Evolutionary conservation across 331 rosid species (phyloP).

Genomic region (Spiraea crenata): DNA sequence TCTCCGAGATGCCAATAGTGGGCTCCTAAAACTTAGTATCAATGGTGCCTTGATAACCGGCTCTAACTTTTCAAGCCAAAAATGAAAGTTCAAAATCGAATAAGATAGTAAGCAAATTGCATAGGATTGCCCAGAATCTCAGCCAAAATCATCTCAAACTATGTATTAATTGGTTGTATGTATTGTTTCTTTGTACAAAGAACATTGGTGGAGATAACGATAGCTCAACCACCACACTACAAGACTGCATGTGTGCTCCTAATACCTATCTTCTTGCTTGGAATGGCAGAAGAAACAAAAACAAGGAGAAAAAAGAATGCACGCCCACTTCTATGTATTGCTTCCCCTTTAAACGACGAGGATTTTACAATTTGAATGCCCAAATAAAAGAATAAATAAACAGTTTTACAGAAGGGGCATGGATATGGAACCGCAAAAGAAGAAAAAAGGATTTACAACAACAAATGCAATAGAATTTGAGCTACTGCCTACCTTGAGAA

Average conservation of each 20-base stretch:
- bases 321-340: constrained; percentile 43
- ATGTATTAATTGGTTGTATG: constrained; percentile 20
- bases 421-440: constrained; percentile 21
- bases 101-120: background rate
- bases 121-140: background rate
- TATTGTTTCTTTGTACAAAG: constrained; percentile 53
- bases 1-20: too few species aligned
- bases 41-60: too few species aligned
- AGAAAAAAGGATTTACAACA: constrained; percentile 52
- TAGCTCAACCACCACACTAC: constrained; percentile 45
- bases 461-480: constrained; percentile 45
- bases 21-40: too few species aligned
- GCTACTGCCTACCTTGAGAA: constrained; percentile 36
- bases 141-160: constrained; percentile 19
- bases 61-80: background rate
- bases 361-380: constrained; percentile 66
- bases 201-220: constrained; percentile 53
- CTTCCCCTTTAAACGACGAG: constrained; percentile 42
- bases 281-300: constrained; percentile 18
- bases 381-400: constrained; percentile 83
- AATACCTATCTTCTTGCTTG: constrained; percentile 34
- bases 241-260: constrained; percentile 21
- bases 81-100: background rate
- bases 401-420: constrained; percentile 54
- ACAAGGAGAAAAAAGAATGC: constrained; percentile 26